These are phyloP conservation scores for Quercus phellos DNA, from an alignment of 331 rosid genomes.

Conservation along the genomic window DNA sequence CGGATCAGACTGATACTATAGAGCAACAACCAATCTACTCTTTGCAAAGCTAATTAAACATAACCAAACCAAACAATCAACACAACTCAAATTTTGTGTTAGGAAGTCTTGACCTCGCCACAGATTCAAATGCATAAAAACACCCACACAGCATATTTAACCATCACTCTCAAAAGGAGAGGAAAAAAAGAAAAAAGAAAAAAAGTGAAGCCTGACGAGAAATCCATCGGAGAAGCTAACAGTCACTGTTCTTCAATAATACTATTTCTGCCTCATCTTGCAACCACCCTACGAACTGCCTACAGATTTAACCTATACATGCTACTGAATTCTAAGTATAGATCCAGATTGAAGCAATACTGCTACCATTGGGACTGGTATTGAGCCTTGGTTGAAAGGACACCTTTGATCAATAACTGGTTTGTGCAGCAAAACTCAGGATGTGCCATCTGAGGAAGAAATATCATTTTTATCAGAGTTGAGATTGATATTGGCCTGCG, in stretches of 20 bases:
- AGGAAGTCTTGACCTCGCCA: conserved; percentile 8
- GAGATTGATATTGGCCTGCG: conserved; percentile 65
- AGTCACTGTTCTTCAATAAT: background rate
- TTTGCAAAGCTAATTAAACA: conserved; percentile 22
- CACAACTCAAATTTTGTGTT: conserved; percentile 11
- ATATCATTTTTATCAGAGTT: conserved; percentile 56
- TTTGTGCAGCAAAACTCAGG: conserved; percentile 28
- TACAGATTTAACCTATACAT: conserved; percentile 55
- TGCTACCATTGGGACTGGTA: conserved; percentile 27
- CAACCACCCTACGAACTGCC: conserved; percentile 53
- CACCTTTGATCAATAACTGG: conserved; percentile 15
- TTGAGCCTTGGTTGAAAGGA: conserved; percentile 21
- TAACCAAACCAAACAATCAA: conserved; percentile 22
- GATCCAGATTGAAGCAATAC: conserved; percentile 36
- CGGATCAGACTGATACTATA: conserved; percentile 1
- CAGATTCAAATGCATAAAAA: conserved; percentile 1
- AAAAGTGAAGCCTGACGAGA: background rate
- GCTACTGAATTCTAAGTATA: conserved; percentile 36
- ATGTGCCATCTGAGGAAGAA: conserved; percentile 50
- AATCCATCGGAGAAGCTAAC: conserved; percentile 10
- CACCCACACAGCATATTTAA: background rate
- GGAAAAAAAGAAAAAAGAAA: background rate
- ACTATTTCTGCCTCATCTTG: conserved; percentile 34
- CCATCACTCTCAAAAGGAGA: background rate
- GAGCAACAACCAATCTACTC: conserved; percentile 20